phyloP scores from a whole-genome alignment of 768 basidiomycete species.

The Lactifluus hygrophoroides region DNA sequence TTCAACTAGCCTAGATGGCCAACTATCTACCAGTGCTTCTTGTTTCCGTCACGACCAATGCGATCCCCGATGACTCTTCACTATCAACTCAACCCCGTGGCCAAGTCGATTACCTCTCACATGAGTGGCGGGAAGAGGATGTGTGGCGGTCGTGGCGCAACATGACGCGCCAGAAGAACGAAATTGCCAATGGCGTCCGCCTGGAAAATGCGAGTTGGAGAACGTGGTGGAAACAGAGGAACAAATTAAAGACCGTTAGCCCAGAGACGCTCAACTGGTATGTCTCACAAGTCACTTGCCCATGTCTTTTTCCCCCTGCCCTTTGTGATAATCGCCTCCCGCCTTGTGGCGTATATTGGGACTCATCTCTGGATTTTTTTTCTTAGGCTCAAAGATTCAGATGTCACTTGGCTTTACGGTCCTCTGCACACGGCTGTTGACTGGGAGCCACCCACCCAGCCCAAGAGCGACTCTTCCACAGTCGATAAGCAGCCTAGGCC shows the following conservation, averaged over 20 bases:
- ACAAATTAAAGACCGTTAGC: conserved; percentile 87
- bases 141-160: conserved; percentile 98
- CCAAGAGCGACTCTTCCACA: conserved; percentile 32
- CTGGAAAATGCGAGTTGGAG: conserved; percentile 98
- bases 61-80: conserved; percentile 59
- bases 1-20: conserved; percentile 37
- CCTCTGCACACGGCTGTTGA: conserved; percentile 93
- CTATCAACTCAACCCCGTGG: conserved; percentile 79
- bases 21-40: conserved; percentile 65
- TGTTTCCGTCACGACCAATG: conserved; percentile 49
- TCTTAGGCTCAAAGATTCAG: conserved; percentile 95
- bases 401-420: conserved; percentile 98
- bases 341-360: neutral
- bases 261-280: conserved; percentile 99
- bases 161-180: conserved; percentile 98
- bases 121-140: conserved; percentile 97
- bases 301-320: neutral
- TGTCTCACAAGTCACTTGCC: conserved; percentile 24
- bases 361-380: conserved; percentile 12
- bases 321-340: neutral
- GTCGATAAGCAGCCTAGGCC: conserved; percentile 34
- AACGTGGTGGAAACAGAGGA: conserved; percentile 99
- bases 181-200: conserved; percentile 88
- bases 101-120: conserved; percentile 97
- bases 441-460: conserved; percentile 62